A percentile compares a stretch with the other conserved stretches of the same genome.
Conservation (phyloP, 352 stramenopile genomes). For the Phytophthora pseudosyringae region DNA sequence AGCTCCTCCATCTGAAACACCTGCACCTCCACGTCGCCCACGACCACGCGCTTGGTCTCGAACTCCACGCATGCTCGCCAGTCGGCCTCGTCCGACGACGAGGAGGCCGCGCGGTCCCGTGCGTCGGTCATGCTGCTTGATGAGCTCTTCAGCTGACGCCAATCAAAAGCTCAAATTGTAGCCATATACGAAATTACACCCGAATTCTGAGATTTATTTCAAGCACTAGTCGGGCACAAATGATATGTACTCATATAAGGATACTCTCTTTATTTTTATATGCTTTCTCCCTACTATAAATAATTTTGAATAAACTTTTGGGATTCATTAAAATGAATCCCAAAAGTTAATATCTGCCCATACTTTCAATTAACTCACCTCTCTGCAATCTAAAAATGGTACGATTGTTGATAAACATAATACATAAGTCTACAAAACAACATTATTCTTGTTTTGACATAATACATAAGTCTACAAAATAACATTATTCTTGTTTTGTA, state of each 20-base stretch:
- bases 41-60: slow-evolving; percentile 51
- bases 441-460: too few relatives aligned
- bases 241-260: not conserved
- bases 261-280: too few relatives aligned
- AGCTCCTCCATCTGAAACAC: slow-evolving; percentile 73
- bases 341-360: too few relatives aligned
- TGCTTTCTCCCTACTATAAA: too few relatives aligned
- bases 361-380: too few relatives aligned
- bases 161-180: slow-evolving; percentile 24
- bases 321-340: too few relatives aligned
- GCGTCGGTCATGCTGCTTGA: slow-evolving; percentile 10
- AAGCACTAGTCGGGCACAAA: not conserved
- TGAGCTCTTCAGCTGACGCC: slow-evolving; percentile 19
- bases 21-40: slow-evolving; percentile 51
- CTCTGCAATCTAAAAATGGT: too few relatives aligned
- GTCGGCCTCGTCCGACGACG: slow-evolving; percentile 48
- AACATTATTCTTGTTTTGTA: too few relatives aligned
- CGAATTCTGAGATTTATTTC: not conserved
- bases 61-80: slow-evolving; percentile 65
- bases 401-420: too few relatives aligned
- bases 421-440: too few relatives aligned
- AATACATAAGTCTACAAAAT: too few relatives aligned
- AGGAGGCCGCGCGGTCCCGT: slow-evolving; percentile 21
- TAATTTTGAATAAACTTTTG: too few relatives aligned
- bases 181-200: slow-evolving; percentile 12